phyloP scores from a whole-genome alignment of 129 eudicot genomes.

The Escallonia herrerae region DNA sequence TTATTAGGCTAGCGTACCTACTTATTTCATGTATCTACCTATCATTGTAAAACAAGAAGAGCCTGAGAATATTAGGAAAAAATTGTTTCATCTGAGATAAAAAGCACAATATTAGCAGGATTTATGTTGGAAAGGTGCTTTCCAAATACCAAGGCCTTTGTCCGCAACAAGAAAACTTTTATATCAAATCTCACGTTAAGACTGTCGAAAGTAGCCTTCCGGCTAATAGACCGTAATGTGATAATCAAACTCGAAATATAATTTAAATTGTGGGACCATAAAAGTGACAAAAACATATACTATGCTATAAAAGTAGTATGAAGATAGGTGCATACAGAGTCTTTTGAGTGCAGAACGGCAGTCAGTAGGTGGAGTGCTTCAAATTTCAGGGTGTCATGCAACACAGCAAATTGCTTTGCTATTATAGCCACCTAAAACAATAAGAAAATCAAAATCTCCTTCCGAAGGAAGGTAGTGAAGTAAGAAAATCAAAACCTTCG shows the following conservation, averaged over 20 bases:
- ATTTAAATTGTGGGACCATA: background rate
- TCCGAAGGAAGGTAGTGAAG: background rate
- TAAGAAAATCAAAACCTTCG: background rate
- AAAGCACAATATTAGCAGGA: too few relatives aligned
- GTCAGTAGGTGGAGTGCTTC: conserved; percentile 80
- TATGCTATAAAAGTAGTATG: background rate
- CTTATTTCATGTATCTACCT: too few relatives aligned
- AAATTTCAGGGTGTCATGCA: conserved; percentile 74
- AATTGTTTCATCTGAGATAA: too few relatives aligned
- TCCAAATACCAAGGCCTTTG: too few relatives aligned
- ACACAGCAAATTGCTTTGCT: conserved; percentile 60
- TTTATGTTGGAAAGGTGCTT: too few relatives aligned
- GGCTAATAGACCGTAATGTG: background rate
- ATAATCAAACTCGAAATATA: background rate
- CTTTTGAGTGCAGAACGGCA: conserved; percentile 39
- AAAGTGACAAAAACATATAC: background rate
- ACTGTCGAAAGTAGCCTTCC: background rate
- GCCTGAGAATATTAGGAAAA: too few relatives aligned
- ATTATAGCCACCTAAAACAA: conserved; percentile 55
- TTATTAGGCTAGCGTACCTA: too few relatives aligned
- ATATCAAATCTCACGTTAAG: too few relatives aligned
- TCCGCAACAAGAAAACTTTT: too few relatives aligned
- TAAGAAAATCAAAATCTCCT: background rate
- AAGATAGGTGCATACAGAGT: conserved; percentile 42
- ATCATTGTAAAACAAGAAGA: too few relatives aligned